Evolutionary conservation across 2,329 filamentous ascomycete species (phyloP).

Genomic region (Capronia americana): DNA sequence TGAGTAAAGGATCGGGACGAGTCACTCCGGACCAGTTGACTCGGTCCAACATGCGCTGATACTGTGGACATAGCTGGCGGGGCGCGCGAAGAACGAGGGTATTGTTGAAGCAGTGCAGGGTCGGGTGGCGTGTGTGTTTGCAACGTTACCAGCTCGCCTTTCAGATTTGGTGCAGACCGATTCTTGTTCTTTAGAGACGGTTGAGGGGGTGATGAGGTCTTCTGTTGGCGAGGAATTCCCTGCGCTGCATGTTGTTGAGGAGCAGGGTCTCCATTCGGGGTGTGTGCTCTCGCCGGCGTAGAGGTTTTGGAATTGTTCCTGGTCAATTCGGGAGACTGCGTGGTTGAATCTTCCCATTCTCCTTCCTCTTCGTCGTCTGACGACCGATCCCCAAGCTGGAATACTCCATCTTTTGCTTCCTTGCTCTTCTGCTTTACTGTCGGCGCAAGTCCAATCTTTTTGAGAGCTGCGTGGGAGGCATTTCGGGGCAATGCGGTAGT

Average conservation of each 20-base stretch:
- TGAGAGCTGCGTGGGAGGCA: constrained; percentile 46
- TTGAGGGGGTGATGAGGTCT: constrained; percentile 33
- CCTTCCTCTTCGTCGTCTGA: constrained; percentile 51
- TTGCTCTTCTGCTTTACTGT: constrained; percentile 42
- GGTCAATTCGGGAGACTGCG: constrained; percentile 56
- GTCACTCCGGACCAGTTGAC: constrained; percentile 37
- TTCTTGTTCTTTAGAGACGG: constrained; percentile 32
- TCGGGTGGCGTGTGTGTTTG: constrained; percentile 31
- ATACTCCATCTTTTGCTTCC: constrained; percentile 52
- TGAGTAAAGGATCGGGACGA: constrained; percentile 37
- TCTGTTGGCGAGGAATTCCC: constrained; percentile 11
- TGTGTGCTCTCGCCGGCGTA: constrained; percentile 34
- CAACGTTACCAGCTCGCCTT: constrained; percentile 19
- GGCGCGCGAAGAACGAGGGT: constrained; percentile 51
- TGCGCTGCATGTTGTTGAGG: constrained; percentile 18
- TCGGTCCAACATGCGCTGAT: constrained; percentile 52
- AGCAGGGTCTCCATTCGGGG: constrained; percentile 32
- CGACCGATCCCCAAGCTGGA: constrained; percentile 51
- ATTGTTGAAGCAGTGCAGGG: constrained; percentile 38
- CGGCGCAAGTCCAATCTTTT: constrained; percentile 48
- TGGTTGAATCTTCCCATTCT: constrained; percentile 56
- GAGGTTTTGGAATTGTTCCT: constrained; percentile 50
- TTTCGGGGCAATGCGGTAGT: constrained; percentile 51
- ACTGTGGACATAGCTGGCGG: constrained; percentile 57
- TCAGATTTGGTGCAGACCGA: constrained; percentile 37